Evolutionary conservation across 2,329 filamentous ascomycete genomes (phyloP).

Genomic region (Bipolaris victoriae): DNA sequence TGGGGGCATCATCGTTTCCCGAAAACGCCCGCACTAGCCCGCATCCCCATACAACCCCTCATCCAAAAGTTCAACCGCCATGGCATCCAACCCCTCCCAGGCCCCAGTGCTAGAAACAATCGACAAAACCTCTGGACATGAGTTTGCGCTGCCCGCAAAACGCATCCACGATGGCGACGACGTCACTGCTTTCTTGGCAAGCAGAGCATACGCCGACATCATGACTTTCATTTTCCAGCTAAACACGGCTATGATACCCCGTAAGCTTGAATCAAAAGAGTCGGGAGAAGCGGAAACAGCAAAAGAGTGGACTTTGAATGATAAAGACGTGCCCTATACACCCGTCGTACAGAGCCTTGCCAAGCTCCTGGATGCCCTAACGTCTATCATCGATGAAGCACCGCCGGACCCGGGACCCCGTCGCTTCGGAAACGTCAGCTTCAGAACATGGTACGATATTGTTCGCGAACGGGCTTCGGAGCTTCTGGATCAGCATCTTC

Average conservation of each 20-base stretch:
- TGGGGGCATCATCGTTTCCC: too few species aligned
- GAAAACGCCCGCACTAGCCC: not conserved
- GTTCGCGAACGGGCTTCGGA: conserved; percentile 65
- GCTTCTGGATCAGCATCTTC: conserved; percentile 65
- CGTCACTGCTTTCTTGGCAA: conserved; percentile 78
- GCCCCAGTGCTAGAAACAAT: conserved; percentile 33
- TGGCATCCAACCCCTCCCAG: conserved; percentile 27
- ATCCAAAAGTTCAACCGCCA: conserved; percentile 21
- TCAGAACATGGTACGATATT: conserved; percentile 79
- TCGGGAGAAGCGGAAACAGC: conserved; percentile 40
- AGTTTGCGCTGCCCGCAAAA: conserved; percentile 74
- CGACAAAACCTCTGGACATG: conserved; percentile 27
- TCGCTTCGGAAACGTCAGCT: conserved; percentile 90
- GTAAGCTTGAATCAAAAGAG: conserved; percentile 54
- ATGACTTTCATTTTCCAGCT: conserved; percentile 88
- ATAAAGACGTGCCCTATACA: conserved; percentile 55
- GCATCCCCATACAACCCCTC: conserved; percentile 5
- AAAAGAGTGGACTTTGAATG: conserved; percentile 60
- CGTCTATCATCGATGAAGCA: conserved; percentile 72
- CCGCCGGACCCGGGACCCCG: conserved; percentile 86
- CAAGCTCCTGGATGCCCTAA: conserved; percentile 68
- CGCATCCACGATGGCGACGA: conserved; percentile 84
- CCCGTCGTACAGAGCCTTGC: conserved; percentile 69
- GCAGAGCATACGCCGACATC: conserved; percentile 84
- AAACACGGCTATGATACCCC: conserved; percentile 83